Evolutionary conservation across 805 yeast genomes (phyloP).

Genomic region (Saturnispora gosingensis): DNA sequence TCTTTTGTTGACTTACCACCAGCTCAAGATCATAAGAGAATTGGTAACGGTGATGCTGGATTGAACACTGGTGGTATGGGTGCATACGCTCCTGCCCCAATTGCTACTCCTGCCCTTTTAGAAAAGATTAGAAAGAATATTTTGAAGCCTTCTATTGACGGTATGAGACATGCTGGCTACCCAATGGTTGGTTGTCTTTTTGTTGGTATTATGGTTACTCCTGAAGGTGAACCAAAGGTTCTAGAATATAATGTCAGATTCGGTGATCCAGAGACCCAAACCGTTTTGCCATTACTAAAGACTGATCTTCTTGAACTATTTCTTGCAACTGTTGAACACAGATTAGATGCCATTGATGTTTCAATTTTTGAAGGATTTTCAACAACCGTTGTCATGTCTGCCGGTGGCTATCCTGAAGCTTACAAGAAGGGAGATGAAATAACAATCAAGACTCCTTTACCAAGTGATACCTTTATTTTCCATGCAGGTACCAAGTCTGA

Average conservation of each 20-base stretch:
- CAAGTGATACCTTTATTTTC: constrained; percentile 65
- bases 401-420: constrained; percentile 91
- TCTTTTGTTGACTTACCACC: constrained; percentile 85
- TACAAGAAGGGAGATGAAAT: constrained; percentile 84
- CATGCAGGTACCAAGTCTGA: constrained; percentile 85
- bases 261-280: constrained; percentile 99
- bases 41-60: constrained; percentile 89
- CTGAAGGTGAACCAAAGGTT: constrained; percentile 79
- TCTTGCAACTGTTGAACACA: constrained; percentile 88
- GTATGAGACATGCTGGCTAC: constrained; percentile 90
- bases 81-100: constrained; percentile 96
- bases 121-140: constrained; percentile 63
- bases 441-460: constrained; percentile 38
- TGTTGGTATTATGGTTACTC: constrained; percentile 88
- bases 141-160: constrained; percentile 85
- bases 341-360: constrained; percentile 73
- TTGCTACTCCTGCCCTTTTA: constrained; percentile 71
- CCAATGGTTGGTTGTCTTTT: constrained; percentile 95
- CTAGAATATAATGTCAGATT: constrained; percentile 96
- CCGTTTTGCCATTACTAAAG: constrained; percentile 79
- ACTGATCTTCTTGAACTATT: constrained; percentile 92
- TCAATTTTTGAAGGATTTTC: constrained; percentile 46
- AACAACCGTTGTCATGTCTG: constrained; percentile 91
- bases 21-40: constrained; percentile 96
- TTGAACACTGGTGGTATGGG: constrained; percentile 99